Base-by-base conservation (phyloP, 225 moss, liverwort and hornwort genomes). In the Sphagnum contortum region DNA sequence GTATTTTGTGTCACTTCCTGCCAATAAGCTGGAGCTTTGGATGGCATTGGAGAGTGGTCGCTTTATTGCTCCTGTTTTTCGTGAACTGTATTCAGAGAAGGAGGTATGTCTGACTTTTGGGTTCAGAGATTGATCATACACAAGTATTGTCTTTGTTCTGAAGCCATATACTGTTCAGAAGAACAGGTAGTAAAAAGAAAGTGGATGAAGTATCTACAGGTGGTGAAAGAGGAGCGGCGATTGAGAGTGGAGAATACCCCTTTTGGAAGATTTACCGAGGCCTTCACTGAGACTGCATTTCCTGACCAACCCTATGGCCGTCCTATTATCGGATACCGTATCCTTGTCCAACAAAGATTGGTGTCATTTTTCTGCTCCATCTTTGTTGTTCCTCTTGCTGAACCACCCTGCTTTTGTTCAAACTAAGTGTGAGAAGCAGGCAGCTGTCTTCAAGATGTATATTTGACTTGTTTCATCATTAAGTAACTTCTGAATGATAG, bases 1-100 rank as follows among this genome's bases (percentile, higher is more conserved):
- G 55, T 77, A 77, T 50, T 77, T 48, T 68, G 77, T 77, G 44
- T 77, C 77, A 45, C 50, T 77, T 51, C 77, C 77, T 12, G 68
- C 65, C 45, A 77, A 77, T 59, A 77, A 77, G 65, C 65, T 77
- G 64, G 77, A 77, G 64, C 61, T 77, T 55, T 77, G 77, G 77
- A 77, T 77, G 77, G 77, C 77, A 48, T 72, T 77, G 67, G 77
- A 77, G 62, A 77, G 77, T 62, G 72, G 77, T 8, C 77, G 77
- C 47, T 77, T 77, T 59, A 77, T 74, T 58, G 72, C 76, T 65
- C 76, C 76, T 44, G 76, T 76, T 45, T 76, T 76, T 45, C 76
- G 76, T 54, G 76, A 71, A 50, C 59, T 76, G 0, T 76, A 76
- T 64, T 76, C 76, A 48, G 76, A 76, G 12, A 76, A 76, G 59